These are phyloP conservation scores for Ceriops decandra DNA, from an alignment of 345 rosid species.

Conservation along the genomic window DNA sequence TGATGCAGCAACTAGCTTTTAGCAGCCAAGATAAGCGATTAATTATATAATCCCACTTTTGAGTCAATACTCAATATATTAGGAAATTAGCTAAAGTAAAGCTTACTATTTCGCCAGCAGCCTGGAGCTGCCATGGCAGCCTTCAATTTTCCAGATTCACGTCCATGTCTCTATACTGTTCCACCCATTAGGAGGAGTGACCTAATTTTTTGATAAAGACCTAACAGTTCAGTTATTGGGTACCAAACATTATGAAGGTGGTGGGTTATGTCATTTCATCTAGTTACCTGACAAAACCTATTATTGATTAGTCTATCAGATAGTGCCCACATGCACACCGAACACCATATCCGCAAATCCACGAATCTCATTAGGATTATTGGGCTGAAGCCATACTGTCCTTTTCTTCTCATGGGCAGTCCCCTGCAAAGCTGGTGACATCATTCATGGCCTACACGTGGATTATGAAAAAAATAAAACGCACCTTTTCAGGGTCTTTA, in stretches of 20 bases:
- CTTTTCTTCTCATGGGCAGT: neutral
- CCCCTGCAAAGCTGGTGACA: no score
- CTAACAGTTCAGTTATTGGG: slow-evolving; percentile 7
- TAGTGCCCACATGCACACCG: neutral
- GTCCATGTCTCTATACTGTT: neutral
- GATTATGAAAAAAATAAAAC: no score
- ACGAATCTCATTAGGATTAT: neutral
- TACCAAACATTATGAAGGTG: slow-evolving; percentile 15
- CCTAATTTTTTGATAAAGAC: slow-evolving; percentile 12
- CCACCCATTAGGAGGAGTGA: neutral
- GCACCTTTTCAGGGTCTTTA: no score
- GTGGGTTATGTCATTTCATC: slow-evolving; percentile 11
- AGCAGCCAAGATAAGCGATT: neutral
- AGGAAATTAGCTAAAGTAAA: no score
- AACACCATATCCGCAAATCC: neutral
- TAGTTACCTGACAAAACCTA: slow-evolving; percentile 2
- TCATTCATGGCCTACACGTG: no score
- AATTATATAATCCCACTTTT: neutral
- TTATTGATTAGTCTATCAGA: neutral
- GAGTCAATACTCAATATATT: no score
- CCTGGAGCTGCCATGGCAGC: no score
- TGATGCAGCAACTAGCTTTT: neutral
- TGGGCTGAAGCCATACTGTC: neutral
- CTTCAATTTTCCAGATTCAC: neutral
- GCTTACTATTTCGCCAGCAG: no score